Conservation (phyloP, 2,329 filamentous ascomycete genomes). For the Diatrype stigma region DNA sequence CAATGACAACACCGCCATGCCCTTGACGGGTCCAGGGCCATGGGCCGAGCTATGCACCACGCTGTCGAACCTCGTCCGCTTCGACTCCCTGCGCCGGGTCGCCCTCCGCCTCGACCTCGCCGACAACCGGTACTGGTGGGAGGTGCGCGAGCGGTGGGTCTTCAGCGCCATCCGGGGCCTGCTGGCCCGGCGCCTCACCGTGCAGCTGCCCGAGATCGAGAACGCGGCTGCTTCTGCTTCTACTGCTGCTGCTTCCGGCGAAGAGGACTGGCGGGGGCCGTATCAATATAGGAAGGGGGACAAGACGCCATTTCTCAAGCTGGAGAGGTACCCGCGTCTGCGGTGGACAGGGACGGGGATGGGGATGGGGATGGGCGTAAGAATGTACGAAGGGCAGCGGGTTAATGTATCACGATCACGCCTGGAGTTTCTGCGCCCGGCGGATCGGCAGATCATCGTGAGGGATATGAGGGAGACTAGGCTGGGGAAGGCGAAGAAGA, state of each 20-base stretch:
- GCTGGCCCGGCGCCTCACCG: constrained; percentile 11
- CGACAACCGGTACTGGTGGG: constrained; percentile 14
- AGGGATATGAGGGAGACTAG: constrained; percentile 1
- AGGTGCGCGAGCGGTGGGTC: constrained; percentile 20
- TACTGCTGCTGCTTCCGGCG: too few species aligned
- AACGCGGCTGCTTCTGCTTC: too few species aligned
- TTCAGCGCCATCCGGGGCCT: constrained; percentile 14
- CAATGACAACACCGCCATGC: too few species aligned
- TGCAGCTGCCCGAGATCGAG: constrained; percentile 17
- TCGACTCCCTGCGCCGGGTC: constrained; percentile 11
- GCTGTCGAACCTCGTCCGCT: constrained; percentile 17
- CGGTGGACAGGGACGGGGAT: constrained; percentile 1
- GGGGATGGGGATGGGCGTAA: too few species aligned
- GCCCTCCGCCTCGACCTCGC: constrained; percentile 15
- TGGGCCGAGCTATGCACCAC: constrained; percentile 16
- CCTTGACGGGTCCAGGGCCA: neutral
- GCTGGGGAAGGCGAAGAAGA: constrained; percentile 3
- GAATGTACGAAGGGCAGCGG: neutral
- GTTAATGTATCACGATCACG: neutral
- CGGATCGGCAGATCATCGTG: neutral
- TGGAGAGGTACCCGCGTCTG: constrained; percentile 10
- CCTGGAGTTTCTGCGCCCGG: constrained; percentile 1
- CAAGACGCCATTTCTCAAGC: constrained; percentile 3
- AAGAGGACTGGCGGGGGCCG: constrained; percentile 6
- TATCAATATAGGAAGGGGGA: constrained; percentile 14